Evolutionary conservation across 140 eudicot genomes (phyloP).

Genomic region (Senecio squalidus): DNA sequence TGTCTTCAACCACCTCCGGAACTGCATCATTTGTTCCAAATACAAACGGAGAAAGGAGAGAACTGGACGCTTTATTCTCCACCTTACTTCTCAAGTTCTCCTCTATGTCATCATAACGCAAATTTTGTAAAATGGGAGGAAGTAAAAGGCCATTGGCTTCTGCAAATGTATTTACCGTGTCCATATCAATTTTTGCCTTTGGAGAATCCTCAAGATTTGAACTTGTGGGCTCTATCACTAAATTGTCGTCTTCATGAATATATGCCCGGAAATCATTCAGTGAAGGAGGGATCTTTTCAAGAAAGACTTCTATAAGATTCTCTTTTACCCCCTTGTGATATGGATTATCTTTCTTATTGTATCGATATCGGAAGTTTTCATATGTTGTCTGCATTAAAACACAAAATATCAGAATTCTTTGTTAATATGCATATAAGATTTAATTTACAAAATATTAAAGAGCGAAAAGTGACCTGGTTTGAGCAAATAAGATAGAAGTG

Average conservation of each 20-base stretch:
- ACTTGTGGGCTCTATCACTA: constrained; percentile 32
- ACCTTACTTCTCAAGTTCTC: constrained; percentile 35
- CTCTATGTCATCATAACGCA: constrained; percentile 43
- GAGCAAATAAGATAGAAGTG: constrained; percentile 84
- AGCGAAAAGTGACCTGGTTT: constrained; percentile 65
- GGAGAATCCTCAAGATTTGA: constrained; percentile 31
- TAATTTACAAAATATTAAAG: background rate
- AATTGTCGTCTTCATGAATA: constrained; percentile 50
- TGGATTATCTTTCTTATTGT: constrained; percentile 79
- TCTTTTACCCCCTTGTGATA: constrained; percentile 59
- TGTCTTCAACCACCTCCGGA: constrained; percentile 12
- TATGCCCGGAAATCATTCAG: constrained; percentile 58
- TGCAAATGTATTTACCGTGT: constrained; percentile 37
- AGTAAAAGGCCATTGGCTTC: constrained; percentile 51
- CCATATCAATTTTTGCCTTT: constrained; percentile 76
- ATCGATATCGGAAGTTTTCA: constrained; percentile 79
- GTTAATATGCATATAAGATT: background rate
- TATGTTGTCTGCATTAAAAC: constrained; percentile 73
- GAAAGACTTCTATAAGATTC: constrained; percentile 66
- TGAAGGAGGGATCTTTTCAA: constrained; percentile 71
- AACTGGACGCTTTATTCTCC: constrained; percentile 23
- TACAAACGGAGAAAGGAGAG: constrained; percentile 29
- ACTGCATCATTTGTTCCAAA: constrained; percentile 19
- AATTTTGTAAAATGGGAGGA: constrained; percentile 63
- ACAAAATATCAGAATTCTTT: background rate